Evolutionary conservation across 169 alveolate genomes (phyloP).

Genomic region (Plasmodium fragile): DNA sequence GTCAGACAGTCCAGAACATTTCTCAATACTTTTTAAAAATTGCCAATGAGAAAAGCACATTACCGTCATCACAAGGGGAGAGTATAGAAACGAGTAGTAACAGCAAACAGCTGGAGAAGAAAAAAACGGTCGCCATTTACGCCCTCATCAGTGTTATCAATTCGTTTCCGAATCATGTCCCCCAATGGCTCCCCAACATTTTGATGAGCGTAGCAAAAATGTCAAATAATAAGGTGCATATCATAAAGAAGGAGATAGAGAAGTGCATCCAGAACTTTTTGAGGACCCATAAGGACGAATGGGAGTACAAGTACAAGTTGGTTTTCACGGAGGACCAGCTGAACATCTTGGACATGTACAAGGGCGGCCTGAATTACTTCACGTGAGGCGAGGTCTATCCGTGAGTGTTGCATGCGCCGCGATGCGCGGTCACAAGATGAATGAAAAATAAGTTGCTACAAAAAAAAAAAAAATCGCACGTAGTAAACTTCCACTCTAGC

Average conservation of each 20-base stretch:
- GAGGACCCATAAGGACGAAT: constrained; percentile 87
- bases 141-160: constrained; percentile 71
- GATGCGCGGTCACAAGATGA: background rate
- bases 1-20: constrained; percentile 7
- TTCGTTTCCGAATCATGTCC: constrained; percentile 82
- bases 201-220: constrained; percentile 81
- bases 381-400: constrained; percentile 45
- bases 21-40: constrained; percentile 26
- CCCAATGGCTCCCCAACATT: constrained; percentile 87
- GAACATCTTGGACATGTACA: constrained; percentile 84
- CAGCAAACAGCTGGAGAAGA: constrained; percentile 30
- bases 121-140: constrained; percentile 52
- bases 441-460: background rate
- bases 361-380: constrained; percentile 86
- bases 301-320: constrained; percentile 81
- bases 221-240: constrained; percentile 64
- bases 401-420: background rate
- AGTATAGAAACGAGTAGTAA: background rate
- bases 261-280: constrained; percentile 85
- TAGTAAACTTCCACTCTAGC: background rate
- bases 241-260: constrained; percentile 82
- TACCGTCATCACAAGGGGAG: background rate
- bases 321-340: constrained; percentile 82
- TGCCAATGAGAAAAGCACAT: constrained; percentile 26
- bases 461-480: background rate